These are phyloP conservation scores for Solanum megistacrolobum DNA, from an alignment of 257 asterid genomes.

Conservation along the genomic window DNA sequence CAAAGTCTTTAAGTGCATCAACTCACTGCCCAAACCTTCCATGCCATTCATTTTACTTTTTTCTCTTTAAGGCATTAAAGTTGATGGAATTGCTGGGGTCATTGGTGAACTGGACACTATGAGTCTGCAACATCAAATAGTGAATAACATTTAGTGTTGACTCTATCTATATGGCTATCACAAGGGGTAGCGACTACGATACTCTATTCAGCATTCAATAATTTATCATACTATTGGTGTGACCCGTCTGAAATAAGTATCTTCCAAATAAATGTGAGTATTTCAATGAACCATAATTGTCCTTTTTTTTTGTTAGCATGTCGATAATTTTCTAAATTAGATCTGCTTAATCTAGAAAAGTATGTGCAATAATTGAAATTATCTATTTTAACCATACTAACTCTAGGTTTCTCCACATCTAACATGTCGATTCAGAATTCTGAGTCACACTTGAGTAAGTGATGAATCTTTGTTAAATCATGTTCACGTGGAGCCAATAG, in stretches of 20 bases:
- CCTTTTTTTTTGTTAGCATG: background rate
- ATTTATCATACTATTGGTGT: background rate
- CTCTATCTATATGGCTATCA: background rate
- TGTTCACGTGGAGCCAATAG: background rate
- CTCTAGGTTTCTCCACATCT: background rate
- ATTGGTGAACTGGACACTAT: background rate
- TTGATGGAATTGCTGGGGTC: background rate
- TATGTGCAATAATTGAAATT: background rate
- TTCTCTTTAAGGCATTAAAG: background rate
- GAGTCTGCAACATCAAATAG: background rate
- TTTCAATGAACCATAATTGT: background rate
- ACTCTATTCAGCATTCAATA: background rate
- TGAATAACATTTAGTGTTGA: background rate
- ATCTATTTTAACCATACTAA: background rate
- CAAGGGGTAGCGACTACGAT: background rate
- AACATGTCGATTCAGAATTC: background rate
- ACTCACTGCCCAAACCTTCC: background rate
- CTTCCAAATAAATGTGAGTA: background rate
- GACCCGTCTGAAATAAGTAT: background rate
- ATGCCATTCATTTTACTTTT: background rate
- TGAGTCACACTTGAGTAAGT: background rate
- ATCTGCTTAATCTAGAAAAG: background rate
- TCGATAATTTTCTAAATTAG: background rate
- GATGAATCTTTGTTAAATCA: background rate
- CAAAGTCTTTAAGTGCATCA: background rate